Evolutionary conservation across 208 protist species (phyloP), one percentile per base, ranked within the genome.

Genomic region (Angomonas desouzai): DNA sequence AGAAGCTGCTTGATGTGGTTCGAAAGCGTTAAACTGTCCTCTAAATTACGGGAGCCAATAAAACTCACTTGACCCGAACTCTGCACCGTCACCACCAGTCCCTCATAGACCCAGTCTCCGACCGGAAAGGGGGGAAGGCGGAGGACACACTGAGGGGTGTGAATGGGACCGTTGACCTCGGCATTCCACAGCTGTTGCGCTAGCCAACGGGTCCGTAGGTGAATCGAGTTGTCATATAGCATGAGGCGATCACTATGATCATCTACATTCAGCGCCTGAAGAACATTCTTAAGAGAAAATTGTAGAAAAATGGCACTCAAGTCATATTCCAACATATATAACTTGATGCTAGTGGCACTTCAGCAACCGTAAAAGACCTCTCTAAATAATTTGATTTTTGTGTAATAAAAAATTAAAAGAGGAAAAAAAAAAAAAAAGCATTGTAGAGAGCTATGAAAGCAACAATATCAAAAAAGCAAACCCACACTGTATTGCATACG

Each of bases 341-440:
- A 16, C 9, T 20, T 29, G 6, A 16, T 28, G 9, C 48, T 29
- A 53, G 11, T 53, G 47, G 4, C 13, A n/a, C n/a, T 53, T 53
- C 23, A 27, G n/a, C 47, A 25, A 20, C n/a, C 47, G 23, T 27
- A 27, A n/a, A n/a, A n/a, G n/a, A n/a, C n/a, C n/a, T n/a, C n/a
- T n/a, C n/a, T n/a, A n/a, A n/a, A n/a, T n/a, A n/a, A n/a, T n/a
- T n/a, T n/a, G n/a, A n/a, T n/a, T n/a, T n/a, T n/a, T n/a, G n/a
- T n/a, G 22, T 28, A 53, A 23, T 28, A 53, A 27, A 9, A 53
- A 27, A 23, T n/a, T 6, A n/a, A 53, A 53, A 53, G 4, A 53
- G 6, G 22, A 53, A 20, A 20, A 53, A 53, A 53, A 53, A 53
- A 53, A 53, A 53, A 53, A 53, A 53, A 53, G 22, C 47, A 20